Base-by-base conservation (phyloP, 495 filamentous ascomycete species). In the Daldinia loculata region DNA sequence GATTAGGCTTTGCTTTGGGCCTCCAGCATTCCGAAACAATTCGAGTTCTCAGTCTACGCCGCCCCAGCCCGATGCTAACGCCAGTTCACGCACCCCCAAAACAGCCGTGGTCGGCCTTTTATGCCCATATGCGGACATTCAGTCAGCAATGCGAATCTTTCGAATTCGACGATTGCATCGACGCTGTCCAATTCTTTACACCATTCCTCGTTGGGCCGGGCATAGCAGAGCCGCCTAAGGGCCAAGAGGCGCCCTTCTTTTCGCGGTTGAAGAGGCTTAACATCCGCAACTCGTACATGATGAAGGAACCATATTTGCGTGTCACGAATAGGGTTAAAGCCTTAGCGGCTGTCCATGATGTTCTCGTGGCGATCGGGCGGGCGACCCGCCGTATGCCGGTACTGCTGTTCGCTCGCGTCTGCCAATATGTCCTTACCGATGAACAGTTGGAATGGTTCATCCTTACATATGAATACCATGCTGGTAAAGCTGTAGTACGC, bases 161-260 rank as follows among this genome's bases (percentile, higher is more conserved):
- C 51, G 66, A 69, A 4, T 74, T 74, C 70, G 70, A 74, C 61
- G 70, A 74, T 62, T 65, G 70, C 57, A 45, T 74, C 61, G 70
- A 74, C 15, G 70, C 61, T 7, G 36, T 34, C 24, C 66, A 69
- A 32, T 74, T 74, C 41, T 74, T 74, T 41, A 24, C 66, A 14
- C 70, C 70, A 0, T 74, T 74, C 14, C 38, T 73, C 2, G 19
- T 45, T 0, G 68, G 61, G 1, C 53, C 52, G 12, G 19, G n/a
- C 11, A 26, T 38, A 6, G 58, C 67, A 24, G 29, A 56, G 38
- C 19, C 61, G 34, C 55, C 53, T 12, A 65, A 14, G 12, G 38
- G 43, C 19, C 65, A 69, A 17, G 65, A 73, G 30, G 43, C 24
- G 3, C 66, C 66, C 4, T 66, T 69, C 41, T 74, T 67, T 62